Percentiles rank a stretch among this genome's conserved stretches.
These are phyloP conservation scores for Aspergillus uvarum DNA, from an alignment of 2,329 filamentous ascomycete species.

Conservation along the genomic window DNA sequence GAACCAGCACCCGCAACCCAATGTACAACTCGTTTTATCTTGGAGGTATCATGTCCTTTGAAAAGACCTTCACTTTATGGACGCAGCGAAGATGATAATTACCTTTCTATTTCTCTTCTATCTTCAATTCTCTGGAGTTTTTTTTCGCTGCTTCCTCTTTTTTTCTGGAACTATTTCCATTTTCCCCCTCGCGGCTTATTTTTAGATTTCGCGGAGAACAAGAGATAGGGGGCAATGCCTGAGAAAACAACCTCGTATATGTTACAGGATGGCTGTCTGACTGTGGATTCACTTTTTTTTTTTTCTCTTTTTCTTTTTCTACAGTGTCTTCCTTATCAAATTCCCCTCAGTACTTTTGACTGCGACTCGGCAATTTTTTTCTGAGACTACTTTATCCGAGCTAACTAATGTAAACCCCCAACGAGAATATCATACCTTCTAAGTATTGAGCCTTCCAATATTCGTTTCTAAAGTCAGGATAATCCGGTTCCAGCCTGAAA, in stretches of 20 bases:
- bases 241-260: too few relatives aligned
- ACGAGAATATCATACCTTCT: too few relatives aligned
- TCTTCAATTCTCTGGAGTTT: neutral
- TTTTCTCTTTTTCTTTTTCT: conserved; percentile 4
- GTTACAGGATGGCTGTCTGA: too few relatives aligned
- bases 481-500: too few relatives aligned
- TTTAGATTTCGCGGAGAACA: neutral
- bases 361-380: neutral
- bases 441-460: too few relatives aligned
- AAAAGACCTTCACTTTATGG: neutral
- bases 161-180: neutral
- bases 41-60: neutral
- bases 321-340: neutral
- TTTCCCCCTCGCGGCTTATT: conserved; percentile 15
- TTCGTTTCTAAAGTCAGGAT: too few relatives aligned
- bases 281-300: conserved; percentile 15
- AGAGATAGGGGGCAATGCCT: neutral
- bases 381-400: too few relatives aligned
- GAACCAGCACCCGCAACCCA: neutral
- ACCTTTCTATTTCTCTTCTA: neutral
- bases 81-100: neutral
- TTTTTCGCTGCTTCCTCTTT: neutral
- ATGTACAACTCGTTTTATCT: neutral
- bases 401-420: too few relatives aligned
- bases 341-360: neutral